A percentile compares a stretch with the other conserved stretches of the same genome.
These are phyloP conservation scores for Diaporthe citrichinensis DNA, from an alignment of 2,329 filamentous ascomycete genomes.

Conservation along the genomic window DNA sequence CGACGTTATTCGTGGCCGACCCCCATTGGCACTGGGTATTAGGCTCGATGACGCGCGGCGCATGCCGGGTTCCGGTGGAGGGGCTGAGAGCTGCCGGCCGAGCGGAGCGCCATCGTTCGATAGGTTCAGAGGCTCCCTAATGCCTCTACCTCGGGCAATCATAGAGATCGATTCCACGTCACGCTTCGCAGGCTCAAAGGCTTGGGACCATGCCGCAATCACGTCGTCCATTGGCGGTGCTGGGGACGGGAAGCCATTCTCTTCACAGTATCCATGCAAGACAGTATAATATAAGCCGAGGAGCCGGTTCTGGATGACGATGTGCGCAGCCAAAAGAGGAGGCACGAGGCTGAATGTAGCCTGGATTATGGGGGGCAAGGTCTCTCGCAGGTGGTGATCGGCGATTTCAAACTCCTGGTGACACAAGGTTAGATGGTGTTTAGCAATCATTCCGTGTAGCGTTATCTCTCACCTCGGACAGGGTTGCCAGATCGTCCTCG, in stretches of 20 bases:
- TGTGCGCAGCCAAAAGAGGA: slow-evolving; percentile 77
- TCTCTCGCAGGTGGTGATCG: slow-evolving; percentile 80
- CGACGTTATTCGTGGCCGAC: slow-evolving; percentile 55
- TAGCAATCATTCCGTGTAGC: not conserved
- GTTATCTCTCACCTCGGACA: slow-evolving; percentile 68
- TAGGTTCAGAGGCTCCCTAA: slow-evolving; percentile 63
- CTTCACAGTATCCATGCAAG: slow-evolving; percentile 79
- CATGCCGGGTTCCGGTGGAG: slow-evolving; percentile 52
- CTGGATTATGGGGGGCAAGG: slow-evolving; percentile 78
- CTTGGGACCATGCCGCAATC: slow-evolving; percentile 74
- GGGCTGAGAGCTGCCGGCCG: slow-evolving; percentile 43
- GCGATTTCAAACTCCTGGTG: slow-evolving; percentile 78
- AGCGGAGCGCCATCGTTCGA: slow-evolving; percentile 50
- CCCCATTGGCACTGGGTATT: slow-evolving; percentile 51
- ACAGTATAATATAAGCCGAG: slow-evolving; percentile 85
- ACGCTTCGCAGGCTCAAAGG: slow-evolving; percentile 74
- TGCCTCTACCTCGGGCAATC: slow-evolving; percentile 76
- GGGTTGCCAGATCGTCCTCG: slow-evolving; percentile 76
- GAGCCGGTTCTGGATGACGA: slow-evolving; percentile 83
- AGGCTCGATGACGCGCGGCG: slow-evolving; percentile 59
- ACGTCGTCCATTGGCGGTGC: slow-evolving; percentile 81
- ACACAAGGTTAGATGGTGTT: slow-evolving; percentile 37
- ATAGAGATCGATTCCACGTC: slow-evolving; percentile 76
- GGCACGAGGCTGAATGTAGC: slow-evolving; percentile 82
- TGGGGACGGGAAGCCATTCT: slow-evolving; percentile 78